A percentile compares a stretch with the other conserved stretches of the same genome.
phyloP scores from a whole-genome alignment of 2,329 filamentous ascomycete genomes.

The Verticillium zaregamsianum region DNA sequence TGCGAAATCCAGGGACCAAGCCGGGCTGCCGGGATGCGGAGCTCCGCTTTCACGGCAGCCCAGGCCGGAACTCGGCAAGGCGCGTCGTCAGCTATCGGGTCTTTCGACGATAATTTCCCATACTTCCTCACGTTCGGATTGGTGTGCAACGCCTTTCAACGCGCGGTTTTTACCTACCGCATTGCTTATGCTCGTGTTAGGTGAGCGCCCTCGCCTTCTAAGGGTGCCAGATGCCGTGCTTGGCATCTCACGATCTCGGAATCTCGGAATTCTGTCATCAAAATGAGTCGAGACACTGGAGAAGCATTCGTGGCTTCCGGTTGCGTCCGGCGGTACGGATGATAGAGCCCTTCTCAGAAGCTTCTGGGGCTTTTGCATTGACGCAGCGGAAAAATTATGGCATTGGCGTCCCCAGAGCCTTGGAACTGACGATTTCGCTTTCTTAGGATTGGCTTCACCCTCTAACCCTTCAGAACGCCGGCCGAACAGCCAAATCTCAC shows the following conservation, averaged over 20 bases:
- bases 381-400: too few relatives aligned
- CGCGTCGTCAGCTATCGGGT: background rate
- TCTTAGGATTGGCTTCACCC: too few relatives aligned
- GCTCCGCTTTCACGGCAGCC: background rate
- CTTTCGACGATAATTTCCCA: background rate
- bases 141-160: background rate
- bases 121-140: background rate
- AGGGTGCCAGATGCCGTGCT: background rate
- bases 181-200: background rate
- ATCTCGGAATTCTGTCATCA: background rate
- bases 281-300: background rate
- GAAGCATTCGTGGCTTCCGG: background rate
- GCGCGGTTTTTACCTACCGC: background rate
- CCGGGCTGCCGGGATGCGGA: background rate
- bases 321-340: background rate
- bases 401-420: too few relatives aligned
- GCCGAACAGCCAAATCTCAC: too few relatives aligned
- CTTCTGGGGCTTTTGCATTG: too few relatives aligned
- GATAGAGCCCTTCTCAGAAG: background rate
- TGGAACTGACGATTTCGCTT: too few relatives aligned
- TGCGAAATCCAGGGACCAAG: background rate
- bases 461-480: too few relatives aligned
- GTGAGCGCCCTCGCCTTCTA: background rate
- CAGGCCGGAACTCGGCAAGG: background rate
- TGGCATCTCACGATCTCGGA: background rate